Evolutionary conservation across 257 asterid species (phyloP).

Genomic region (Solanum bukasovii): DNA sequence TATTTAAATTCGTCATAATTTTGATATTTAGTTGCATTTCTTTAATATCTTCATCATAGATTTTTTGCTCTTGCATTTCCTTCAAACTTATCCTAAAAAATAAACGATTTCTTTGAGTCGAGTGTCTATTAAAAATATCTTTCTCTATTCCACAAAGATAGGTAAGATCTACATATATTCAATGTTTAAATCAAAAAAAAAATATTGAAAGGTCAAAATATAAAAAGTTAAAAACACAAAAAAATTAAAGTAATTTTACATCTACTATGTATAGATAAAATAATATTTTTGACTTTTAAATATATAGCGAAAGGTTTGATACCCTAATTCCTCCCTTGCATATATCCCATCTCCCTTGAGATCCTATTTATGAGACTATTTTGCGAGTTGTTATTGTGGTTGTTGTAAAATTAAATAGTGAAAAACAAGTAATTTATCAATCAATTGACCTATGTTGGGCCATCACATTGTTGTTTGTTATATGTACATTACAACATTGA

Average conservation of each 20-base stretch:
- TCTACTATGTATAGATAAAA: too few species aligned
- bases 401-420: background rate
- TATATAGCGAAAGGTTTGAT: too few species aligned
- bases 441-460: background rate
- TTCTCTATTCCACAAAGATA: background rate
- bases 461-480: background rate
- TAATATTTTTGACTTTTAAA: too few species aligned
- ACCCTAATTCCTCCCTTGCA: too few species aligned
- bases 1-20: background rate
- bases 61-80: background rate
- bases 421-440: background rate
- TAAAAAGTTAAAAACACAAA: too few species aligned
- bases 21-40: background rate
- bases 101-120: accelerated
- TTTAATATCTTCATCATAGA: background rate
- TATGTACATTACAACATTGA: background rate
- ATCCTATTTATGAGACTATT: background rate
- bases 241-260: too few species aligned
- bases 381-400: background rate
- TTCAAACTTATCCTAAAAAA: background rate
- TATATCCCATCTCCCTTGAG: too few species aligned
- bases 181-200: too few species aligned
- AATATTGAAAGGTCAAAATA: too few species aligned
- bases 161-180: background rate
- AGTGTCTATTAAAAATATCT: background rate